A percentile compares a stretch with the other conserved stretches of the same genome.
phyloP scores from a whole-genome alignment of 176 grass and related monocot species.

The Canna indica region DNA sequence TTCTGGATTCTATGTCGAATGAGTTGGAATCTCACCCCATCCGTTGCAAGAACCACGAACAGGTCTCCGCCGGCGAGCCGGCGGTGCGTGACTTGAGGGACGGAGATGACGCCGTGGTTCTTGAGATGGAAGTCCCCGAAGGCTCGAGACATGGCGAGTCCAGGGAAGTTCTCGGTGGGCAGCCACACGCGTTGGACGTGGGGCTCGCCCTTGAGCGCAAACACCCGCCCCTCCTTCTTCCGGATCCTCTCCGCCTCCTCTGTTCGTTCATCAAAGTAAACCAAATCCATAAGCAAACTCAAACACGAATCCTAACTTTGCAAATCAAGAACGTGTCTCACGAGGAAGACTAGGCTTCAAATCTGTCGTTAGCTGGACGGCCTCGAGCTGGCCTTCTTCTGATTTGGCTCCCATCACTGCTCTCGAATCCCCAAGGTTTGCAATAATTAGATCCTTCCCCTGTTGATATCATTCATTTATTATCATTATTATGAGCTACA shows the following conservation, averaged over 20 bases:
- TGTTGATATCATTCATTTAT: background rate
- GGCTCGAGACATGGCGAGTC: constrained; percentile 76
- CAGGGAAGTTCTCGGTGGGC: constrained; percentile 50
- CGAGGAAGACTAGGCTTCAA: constrained; percentile 56
- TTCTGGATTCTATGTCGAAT: too few species aligned
- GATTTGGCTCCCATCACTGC: constrained; percentile 65
- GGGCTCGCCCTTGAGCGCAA: constrained; percentile 60
- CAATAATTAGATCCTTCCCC: constrained; percentile 69
- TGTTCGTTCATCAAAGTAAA: constrained; percentile 12
- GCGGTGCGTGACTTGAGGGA: constrained; percentile 50
- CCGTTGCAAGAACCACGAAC: constrained; percentile 63
- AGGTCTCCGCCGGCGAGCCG: constrained; percentile 36
- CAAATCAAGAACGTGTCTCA: constrained; percentile 3
- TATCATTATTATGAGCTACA: background rate
- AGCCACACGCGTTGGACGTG: constrained; percentile 63
- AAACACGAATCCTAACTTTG: too few species aligned
- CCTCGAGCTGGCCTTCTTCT: constrained; percentile 33
- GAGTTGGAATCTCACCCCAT: constrained; percentile 52
- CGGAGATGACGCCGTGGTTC: constrained; percentile 54
- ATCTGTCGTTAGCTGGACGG: constrained; percentile 75
- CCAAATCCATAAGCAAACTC: too few species aligned
- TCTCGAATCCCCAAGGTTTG: constrained; percentile 85
- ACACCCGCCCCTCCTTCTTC: constrained; percentile 52
- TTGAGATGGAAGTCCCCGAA: constrained; percentile 70
- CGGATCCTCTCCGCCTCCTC: constrained; percentile 82